Percentiles rank a stretch among this genome's conserved stretches.
phyloP scores from a whole-genome alignment of 495 filamentous ascomycete species.

The Amniculicola lignicola region DNA sequence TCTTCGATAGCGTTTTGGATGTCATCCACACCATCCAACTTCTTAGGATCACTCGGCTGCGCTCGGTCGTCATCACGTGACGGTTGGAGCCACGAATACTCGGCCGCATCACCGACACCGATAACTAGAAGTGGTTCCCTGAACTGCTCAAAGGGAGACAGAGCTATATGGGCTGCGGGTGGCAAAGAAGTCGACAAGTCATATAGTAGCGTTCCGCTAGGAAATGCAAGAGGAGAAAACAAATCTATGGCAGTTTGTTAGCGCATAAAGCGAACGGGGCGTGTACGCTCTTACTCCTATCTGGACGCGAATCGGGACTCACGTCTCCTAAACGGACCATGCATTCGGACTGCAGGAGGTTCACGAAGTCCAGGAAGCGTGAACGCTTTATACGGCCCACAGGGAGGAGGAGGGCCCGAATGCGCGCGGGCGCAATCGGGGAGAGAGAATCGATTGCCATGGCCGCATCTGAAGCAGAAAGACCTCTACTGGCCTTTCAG shows the following conservation, averaged over 20 bases:
- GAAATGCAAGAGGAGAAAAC: slow-evolving; percentile 93
- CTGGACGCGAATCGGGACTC: slow-evolving; percentile 79
- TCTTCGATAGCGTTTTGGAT: slow-evolving; percentile 61
- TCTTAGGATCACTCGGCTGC: background rate
- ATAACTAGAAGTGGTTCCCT: slow-evolving; percentile 76
- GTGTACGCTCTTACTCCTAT: slow-evolving; percentile 87
- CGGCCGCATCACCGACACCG: slow-evolving; percentile 62
- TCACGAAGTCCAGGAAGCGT: slow-evolving; percentile 74
- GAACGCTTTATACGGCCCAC: slow-evolving; percentile 79
- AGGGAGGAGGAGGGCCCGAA: slow-evolving; percentile 79
- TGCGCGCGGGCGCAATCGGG: slow-evolving; percentile 82
- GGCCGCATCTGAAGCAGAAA: slow-evolving; percentile 21
- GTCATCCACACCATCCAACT: slow-evolving; percentile 46
- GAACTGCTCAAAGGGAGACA: slow-evolving; percentile 82
- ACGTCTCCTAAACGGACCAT: slow-evolving; percentile 87
- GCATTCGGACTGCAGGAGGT: slow-evolving; percentile 72
- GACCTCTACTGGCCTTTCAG: slow-evolving; percentile 2
- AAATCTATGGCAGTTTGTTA: slow-evolving; percentile 79
- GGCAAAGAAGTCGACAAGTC: slow-evolving; percentile 78
- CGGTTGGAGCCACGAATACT: slow-evolving; percentile 27
- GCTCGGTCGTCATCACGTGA: slow-evolving; percentile 22
- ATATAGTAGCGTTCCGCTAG: slow-evolving; percentile 83
- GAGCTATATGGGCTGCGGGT: slow-evolving; percentile 68
- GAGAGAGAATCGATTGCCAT: slow-evolving; percentile 86
- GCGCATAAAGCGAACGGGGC: too few species aligned